phyloP scores from a whole-genome alignment of 495 filamentous ascomycete species.

The Penicillium lagena region DNA sequence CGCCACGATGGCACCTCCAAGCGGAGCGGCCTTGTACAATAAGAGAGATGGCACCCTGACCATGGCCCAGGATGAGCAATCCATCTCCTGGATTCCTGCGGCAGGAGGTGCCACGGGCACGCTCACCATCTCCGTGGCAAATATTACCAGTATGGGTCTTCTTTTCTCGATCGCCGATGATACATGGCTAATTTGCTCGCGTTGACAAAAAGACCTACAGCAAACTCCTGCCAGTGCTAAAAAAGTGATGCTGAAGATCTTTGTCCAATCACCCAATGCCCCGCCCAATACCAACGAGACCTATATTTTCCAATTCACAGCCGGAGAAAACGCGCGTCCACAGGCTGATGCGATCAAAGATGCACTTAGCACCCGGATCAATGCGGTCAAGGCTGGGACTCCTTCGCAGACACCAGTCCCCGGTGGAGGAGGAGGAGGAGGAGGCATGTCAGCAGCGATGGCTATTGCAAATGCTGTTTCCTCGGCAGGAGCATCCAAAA shows the following conservation, averaged over 20 bases:
- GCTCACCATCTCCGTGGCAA: slow-evolving; percentile 62
- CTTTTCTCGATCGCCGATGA: background rate
- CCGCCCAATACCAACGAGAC: slow-evolving; percentile 48
- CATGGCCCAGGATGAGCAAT: slow-evolving; percentile 60
- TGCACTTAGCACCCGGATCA: slow-evolving; percentile 68
- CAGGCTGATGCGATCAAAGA: slow-evolving; percentile 84
- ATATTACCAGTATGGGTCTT: slow-evolving; percentile 64
- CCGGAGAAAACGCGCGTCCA: slow-evolving; percentile 61
- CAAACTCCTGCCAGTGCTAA: slow-evolving; percentile 76
- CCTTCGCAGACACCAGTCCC: slow-evolving; percentile 26
- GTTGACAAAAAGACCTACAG: slow-evolving; percentile 60
- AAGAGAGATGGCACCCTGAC: slow-evolving; percentile 89
- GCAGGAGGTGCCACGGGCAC: slow-evolving; percentile 43
- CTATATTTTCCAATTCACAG: slow-evolving; percentile 85
- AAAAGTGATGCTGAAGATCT: slow-evolving; percentile 89
- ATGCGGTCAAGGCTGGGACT: slow-evolving; percentile 54
- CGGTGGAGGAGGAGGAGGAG: slow-evolving; percentile 21
- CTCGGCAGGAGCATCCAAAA: slow-evolving; percentile 35
- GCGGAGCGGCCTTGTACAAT: slow-evolving; percentile 77
- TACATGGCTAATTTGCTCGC: slow-evolving; percentile 2
- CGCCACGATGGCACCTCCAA: slow-evolving; percentile 50
- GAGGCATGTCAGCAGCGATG: slow-evolving; percentile 49
- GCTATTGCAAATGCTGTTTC: slow-evolving; percentile 52
- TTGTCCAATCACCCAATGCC: slow-evolving; percentile 54
- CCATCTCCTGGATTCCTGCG: slow-evolving; percentile 72